phyloP scores from a whole-genome alignment of 345 rosid genomes.

The Populus alba region DNA sequence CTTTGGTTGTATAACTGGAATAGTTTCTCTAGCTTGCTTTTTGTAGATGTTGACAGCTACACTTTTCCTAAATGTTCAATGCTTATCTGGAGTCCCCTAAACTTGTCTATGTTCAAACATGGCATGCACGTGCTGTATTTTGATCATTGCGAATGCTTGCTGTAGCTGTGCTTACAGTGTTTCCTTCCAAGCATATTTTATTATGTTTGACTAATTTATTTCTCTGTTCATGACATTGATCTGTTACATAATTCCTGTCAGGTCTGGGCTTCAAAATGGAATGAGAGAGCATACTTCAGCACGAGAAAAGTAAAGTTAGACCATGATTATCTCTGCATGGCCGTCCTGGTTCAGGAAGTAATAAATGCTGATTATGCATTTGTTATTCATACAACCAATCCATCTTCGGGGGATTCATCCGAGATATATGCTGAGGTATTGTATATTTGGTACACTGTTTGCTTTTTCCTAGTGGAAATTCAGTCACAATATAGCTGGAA shows the following conservation, averaged over 20 bases:
- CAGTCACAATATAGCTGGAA: not conserved
- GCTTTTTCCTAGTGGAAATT: not conserved
- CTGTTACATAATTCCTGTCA: slow-evolving; percentile 20
- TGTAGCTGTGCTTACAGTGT: not conserved
- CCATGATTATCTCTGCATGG: slow-evolving; percentile 96
- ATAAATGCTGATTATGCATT: slow-evolving; percentile 95
- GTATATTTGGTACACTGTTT: not conserved
- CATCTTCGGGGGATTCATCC: slow-evolving; percentile 82
- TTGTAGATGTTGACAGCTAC: not conserved
- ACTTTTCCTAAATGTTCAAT: not conserved
- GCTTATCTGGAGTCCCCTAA: not conserved
- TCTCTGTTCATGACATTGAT: slow-evolving; percentile 9
- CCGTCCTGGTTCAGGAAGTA: slow-evolving; percentile 95
- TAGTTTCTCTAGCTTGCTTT: not conserved
- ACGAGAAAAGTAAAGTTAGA: slow-evolving; percentile 79
- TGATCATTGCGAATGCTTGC: not conserved
- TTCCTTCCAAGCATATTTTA: not conserved
- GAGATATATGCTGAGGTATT: slow-evolving; percentile 95
- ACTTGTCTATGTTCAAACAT: not conserved
- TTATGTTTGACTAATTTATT: not conserved
- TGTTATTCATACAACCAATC: slow-evolving; percentile 97
- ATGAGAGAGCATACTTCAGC: slow-evolving; percentile 98
- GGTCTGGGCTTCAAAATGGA: slow-evolving; percentile 99
- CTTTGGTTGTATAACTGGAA: not conserved
- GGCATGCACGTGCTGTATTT: not conserved